Conservation (phyloP, 169 alveolate species). For the Eimeria sp. region DNA sequence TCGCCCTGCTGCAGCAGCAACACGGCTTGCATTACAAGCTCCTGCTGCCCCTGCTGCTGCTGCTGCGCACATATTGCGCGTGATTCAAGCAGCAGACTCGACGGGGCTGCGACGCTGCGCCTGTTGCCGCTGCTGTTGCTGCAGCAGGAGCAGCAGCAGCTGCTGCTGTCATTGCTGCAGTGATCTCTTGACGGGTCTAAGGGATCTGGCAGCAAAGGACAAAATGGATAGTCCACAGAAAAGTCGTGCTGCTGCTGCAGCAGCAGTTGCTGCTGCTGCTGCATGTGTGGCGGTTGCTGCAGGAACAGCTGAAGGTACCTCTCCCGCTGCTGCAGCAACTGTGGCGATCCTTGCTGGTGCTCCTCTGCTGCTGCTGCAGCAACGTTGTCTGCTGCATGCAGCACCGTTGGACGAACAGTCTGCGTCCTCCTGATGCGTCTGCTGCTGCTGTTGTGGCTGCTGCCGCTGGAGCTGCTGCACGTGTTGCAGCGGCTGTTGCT, state of each 20-base stretch:
- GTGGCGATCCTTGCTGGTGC: not conserved
- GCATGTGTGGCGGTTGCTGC: not conserved
- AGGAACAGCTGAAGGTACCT: not conserved
- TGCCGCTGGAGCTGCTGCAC: not conserved
- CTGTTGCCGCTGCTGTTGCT: slow-evolving; percentile 13
- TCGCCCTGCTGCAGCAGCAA: no score
- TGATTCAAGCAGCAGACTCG: not conserved
- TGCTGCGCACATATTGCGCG: not conserved
- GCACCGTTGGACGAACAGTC: not conserved
- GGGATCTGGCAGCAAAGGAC: slow-evolving; percentile 1
- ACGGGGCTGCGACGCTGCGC: not conserved
- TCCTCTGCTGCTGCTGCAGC: not conserved
- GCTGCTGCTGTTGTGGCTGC: slow-evolving; percentile 36
- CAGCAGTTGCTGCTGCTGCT: slow-evolving; percentile 8
- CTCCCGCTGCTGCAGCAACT: not conserved
- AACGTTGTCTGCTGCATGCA: not conserved
- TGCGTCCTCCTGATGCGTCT: not conserved
- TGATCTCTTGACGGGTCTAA: not conserved
- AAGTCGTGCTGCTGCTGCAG: not conserved
- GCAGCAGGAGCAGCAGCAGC: not conserved
- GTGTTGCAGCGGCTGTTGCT: no score
- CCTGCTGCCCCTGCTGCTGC: no score
- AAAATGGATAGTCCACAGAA: not conserved
- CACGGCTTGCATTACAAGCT: no score
- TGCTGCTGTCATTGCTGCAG: slow-evolving; percentile 1